Evolutionary conservation across 495 filamentous ascomycete genomes (phyloP).

Genomic region (Penicillium canescens): DNA sequence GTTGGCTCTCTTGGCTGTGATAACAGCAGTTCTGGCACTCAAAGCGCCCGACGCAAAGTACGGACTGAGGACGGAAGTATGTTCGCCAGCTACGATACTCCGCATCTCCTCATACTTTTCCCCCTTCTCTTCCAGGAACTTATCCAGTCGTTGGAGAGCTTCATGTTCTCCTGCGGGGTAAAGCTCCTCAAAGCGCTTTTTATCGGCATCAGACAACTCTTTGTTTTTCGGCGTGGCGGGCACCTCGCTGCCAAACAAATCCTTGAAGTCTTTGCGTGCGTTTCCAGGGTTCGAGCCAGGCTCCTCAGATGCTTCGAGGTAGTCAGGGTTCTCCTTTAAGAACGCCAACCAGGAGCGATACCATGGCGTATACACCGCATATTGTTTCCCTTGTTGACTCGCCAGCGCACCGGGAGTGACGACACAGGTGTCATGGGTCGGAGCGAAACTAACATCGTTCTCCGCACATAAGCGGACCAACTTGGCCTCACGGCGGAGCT

Average conservation of each 20-base stretch:
- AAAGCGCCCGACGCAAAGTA: constrained; percentile 79
- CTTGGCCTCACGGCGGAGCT: constrained; percentile 65
- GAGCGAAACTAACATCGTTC: constrained; percentile 61
- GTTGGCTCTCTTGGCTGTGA: constrained; percentile 65
- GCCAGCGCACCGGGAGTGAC: constrained; percentile 69
- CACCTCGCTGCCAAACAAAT: constrained; percentile 64
- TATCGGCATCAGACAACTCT: constrained; percentile 57
- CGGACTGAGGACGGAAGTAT: constrained; percentile 73
- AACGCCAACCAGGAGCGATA: constrained; percentile 73
- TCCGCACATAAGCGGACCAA: constrained; percentile 60
- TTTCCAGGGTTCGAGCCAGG: constrained; percentile 61
- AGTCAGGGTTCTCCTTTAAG: constrained; percentile 64
- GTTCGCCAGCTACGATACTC: constrained; percentile 58
- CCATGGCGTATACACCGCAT: constrained; percentile 84
- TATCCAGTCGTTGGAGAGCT: constrained; percentile 62
- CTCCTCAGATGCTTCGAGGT: constrained; percentile 58
- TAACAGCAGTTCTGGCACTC: constrained; percentile 73
- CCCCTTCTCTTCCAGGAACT: constrained; percentile 70
- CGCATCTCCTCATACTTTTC: constrained; percentile 60
- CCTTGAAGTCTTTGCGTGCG: constrained; percentile 51
- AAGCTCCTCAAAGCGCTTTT: constrained; percentile 52
- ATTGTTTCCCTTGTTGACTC: constrained; percentile 70
- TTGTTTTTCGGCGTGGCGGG: constrained; percentile 69
- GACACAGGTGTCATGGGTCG: constrained; percentile 78
- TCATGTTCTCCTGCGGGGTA: constrained; percentile 85